Percentiles rank a stretch among this genome's conserved stretches.
phyloP scores from a whole-genome alignment of 176 grass and related monocot species.

The Thinopyrum elongatum region DNA sequence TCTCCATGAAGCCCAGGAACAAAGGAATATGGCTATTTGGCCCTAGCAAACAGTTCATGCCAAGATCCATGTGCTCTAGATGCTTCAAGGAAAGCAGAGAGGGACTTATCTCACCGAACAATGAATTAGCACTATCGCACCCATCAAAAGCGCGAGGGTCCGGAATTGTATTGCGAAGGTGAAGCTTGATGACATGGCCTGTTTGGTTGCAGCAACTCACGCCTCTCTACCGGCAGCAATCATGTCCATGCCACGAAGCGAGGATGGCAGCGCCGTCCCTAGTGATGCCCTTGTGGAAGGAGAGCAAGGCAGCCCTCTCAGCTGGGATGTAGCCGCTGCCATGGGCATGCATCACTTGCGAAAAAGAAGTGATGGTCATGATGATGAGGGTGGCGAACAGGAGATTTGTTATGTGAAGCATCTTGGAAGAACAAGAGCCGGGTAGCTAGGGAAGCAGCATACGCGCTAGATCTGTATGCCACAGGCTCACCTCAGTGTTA shows the following conservation, averaged over 20 bases:
- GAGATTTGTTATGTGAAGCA: background rate
- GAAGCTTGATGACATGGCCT: background rate
- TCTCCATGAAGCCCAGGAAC: slow-evolving; percentile 15
- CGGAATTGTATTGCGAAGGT: background rate
- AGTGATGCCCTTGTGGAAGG: slow-evolving; percentile 24
- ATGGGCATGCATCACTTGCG: too few relatives aligned
- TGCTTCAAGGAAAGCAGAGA: slow-evolving; percentile 18
- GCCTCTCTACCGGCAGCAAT: too few relatives aligned
- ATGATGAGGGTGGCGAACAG: background rate
- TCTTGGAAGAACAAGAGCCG: background rate
- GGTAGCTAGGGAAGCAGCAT: too few relatives aligned
- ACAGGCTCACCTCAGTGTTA: too few relatives aligned
- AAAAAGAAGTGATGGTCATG: background rate
- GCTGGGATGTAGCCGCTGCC: background rate
- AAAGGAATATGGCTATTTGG: background rate
- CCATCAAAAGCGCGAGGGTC: accelerated
- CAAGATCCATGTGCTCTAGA: slow-evolving; percentile 29
- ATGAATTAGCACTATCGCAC: background rate
- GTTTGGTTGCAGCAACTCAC: background rate
- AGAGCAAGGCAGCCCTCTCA: slow-evolving; percentile 30
- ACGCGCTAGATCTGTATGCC: too few relatives aligned
- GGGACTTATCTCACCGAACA: slow-evolving; percentile 32
- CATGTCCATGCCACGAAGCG: slow-evolving; percentile 2
- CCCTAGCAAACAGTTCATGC: slow-evolving; percentile 25
- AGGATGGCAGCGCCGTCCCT: background rate